Evolutionary conservation across 768 basidiomycete genomes (phyloP), one percentile per base, ranked within the genome.

Genomic region (Lactarius sanguifluus): DNA sequence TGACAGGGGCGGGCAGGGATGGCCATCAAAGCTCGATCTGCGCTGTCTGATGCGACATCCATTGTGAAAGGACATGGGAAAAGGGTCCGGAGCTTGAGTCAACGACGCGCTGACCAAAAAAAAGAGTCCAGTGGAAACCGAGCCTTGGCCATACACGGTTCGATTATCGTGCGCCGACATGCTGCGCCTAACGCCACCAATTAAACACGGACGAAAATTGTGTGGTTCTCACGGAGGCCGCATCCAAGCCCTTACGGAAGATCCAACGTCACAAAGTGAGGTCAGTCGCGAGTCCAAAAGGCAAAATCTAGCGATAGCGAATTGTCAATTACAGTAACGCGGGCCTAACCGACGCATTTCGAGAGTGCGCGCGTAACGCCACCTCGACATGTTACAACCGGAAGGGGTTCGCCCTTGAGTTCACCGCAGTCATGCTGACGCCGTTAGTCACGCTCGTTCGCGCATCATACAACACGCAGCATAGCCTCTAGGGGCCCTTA

Each of bases 1-100:
- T 64, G 62, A 67, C 66, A 67, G 66, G 55, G 57, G 32, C 20
- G 25, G 34, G 47, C 20, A 23, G 41, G 52, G 41, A 36, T 63
- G 43, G 50, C 38, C 57, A 54, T 54, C 40, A 55, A 13, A 45
- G 18, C 57, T 30, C 41, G 18, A 52, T 55, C 50, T 8, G 66
- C 45, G 30, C 16, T 55, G 57, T 63, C 32, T 40, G 61, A 59
- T 67, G 36, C 45, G 9, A 40, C 15, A 32, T 7, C 1, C 59
- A 52, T 47, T 7, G 50, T 23, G 38, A 41, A 12, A 20, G 9
- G 36, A 10, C 36, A 58, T 52, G 61, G 38, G 30, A 41, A 47
- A 60, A 25, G 28, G 15, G 47, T n/a, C 47, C 57, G 50, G 65
- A 58, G 15, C 65, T 66, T 58, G 50, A 50, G 50, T 25, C 23